These are phyloP conservation scores for Fomitiporia mediterranea DNA, from an alignment of 1,284 basidiomycete species.

Conservation along the genomic window DNA sequence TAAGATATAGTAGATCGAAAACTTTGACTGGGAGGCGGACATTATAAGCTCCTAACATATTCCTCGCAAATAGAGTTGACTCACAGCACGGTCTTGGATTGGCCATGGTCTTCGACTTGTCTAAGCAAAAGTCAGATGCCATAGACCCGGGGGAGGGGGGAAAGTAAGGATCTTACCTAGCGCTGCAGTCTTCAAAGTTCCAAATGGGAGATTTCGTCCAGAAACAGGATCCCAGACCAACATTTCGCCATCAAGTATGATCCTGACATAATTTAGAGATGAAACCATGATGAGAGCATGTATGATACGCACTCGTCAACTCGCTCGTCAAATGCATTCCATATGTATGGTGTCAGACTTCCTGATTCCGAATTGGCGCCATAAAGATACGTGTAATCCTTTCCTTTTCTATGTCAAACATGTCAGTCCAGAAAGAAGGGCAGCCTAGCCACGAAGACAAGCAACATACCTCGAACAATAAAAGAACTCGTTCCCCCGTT, in stretches of 20 bases:
- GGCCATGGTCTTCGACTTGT: slow-evolving; percentile 63
- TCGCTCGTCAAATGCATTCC: slow-evolving; percentile 65
- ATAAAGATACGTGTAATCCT: slow-evolving; percentile 91
- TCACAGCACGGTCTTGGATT: slow-evolving; percentile 85
- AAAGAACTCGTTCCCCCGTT: slow-evolving; percentile 81
- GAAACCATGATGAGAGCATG: background rate
- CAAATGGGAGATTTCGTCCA: slow-evolving; percentile 84
- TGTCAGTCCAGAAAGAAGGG: slow-evolving; percentile 12
- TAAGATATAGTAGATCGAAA: slow-evolving; percentile 88
- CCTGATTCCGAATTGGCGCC: slow-evolving; percentile 77
- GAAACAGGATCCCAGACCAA: slow-evolving; percentile 91
- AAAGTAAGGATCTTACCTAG: slow-evolving; percentile 44
- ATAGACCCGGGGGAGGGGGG: no score
- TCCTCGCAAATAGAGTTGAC: slow-evolving; percentile 30
- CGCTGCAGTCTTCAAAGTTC: slow-evolving; percentile 87
- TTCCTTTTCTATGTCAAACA: slow-evolving; percentile 68
- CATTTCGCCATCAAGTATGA: slow-evolving; percentile 96
- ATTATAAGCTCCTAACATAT: background rate
- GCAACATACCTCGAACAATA: slow-evolving; percentile 77
- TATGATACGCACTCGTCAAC: slow-evolving; percentile 66
- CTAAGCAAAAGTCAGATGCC: slow-evolving; percentile 32
- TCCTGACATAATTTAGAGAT: slow-evolving; percentile 41
- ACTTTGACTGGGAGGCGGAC: slow-evolving; percentile 68
- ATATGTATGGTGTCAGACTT: slow-evolving; percentile 82
- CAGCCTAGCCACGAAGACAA: background rate